Base-by-base conservation (phyloP, 2,329 filamentous ascomycete genomes). In the Diaporthe citri region DNA sequence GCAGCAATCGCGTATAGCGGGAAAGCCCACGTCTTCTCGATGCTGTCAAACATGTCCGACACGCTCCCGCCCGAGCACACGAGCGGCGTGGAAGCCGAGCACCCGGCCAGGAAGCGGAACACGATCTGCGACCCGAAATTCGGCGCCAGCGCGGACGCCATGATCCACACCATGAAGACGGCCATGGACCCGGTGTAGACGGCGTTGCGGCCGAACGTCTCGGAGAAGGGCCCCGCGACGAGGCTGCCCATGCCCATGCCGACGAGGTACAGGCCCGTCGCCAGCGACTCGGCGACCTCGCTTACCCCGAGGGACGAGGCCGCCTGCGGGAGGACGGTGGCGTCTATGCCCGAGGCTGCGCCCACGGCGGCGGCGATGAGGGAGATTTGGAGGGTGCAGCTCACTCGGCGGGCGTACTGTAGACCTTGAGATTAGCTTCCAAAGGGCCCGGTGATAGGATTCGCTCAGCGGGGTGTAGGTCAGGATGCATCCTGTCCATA, bases 271-370 rank as follows among this genome's bases (percentile, higher is more conserved):
- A 83, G 57, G 0, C 83, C 85, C 60, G 85, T 90, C 0, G 87
- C 86, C 34, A 90, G 78, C 13, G 85, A 87, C 78, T 86, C 89
- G 0, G 86, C 86, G 5, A 90, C 86, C 52, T 88, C 82, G 36
- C 85, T 85, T 0, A 90, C 88, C 0, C 84, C 83, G 59, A 90
- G 87, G 0, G 86, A 85, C 28, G 77, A 77, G 0, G 85, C 83
- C 0, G 87, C 88, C 75, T 88, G 84, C 0, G 82, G 82, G 0
- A 89, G 76, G 1, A 87, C 86, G 0, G 84, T 84, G 0, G 87
- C 87, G 72, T 90, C 88, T 55, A 91, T 89, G 0, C 88, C 86
- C 5, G 87, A 88, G 0, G 89, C 88, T 1, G 86, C 82, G 4
- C 86, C 86, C 0, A 90, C 88, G 0, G 88, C 84, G 39, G 88